Base-by-base conservation (phyloP, 805 yeast species). In the Yamadazyma laniorum region DNA sequence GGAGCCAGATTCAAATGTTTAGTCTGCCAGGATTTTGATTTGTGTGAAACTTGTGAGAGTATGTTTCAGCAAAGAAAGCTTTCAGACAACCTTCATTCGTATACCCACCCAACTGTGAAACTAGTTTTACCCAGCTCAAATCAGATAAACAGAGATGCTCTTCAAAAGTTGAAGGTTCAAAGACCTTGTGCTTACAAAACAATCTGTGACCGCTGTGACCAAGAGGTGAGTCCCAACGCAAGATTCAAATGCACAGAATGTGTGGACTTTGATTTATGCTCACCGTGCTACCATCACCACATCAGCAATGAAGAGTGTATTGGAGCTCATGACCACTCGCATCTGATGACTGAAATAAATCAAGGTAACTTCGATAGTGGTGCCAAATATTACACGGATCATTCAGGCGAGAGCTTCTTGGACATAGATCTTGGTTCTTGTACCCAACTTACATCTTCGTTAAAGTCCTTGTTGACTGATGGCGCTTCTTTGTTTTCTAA, bases 201-300 rank as follows among this genome's bases (percentile, higher is more conserved):
- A 16, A 43, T 54, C n/a, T 68, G 74, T 42, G 72, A 68, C 40
- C 39, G 48, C 11, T 68, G 74, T 39, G 39, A 45, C 40, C 6
- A 21, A 6, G 9, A 9, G 9, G 6, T 21, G 9, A 21, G 9
- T 7, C 9, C 23, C 6, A 6, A 21, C 23, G 9, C 23, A 5
- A 63, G 83, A 35, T 78, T 67, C 49, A 65, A 68, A 28, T 78
- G 84, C 52, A 41, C 67, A 11, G 68, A 72, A 18, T 78, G 84
- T 48, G 51, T 52, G 3, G 74, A 79, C 50, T 75, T 64, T 48
- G 83, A 79, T 48, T 54, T 78, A 37, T 78, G 84, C 48, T 61
- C 63, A 27, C 27, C 45, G 22, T 64, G 70, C 40, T 60, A 56
- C 30, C 32, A 42, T 9, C 39, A 42, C 6, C 37, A 35, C n/a